Conservation (phyloP, 1,139 yeast genomes). For the Taphrina populina region DNA sequence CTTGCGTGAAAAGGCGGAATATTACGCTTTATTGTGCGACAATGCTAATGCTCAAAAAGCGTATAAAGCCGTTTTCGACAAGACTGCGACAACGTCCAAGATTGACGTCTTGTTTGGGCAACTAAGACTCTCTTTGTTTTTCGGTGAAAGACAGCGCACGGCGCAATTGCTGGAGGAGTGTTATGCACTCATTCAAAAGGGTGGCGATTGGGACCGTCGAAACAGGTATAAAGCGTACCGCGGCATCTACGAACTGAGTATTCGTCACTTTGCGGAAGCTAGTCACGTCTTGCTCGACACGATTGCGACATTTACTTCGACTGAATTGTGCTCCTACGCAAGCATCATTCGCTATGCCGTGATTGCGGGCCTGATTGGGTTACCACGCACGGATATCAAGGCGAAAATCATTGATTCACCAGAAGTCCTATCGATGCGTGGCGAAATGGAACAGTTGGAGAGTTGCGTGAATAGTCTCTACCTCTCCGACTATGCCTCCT, state of each 20-base stretch:
- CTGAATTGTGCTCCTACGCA: conserved; percentile 85
- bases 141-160: conserved; percentile 69
- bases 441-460: conserved; percentile 69
- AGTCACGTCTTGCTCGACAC: conserved; percentile 82
- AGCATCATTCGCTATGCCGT: conserved; percentile 87
- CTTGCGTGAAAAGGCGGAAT: conserved; percentile 80
- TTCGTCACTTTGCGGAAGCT: conserved; percentile 82
- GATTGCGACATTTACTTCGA: conserved; percentile 92
- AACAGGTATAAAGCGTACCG: conserved; percentile 88
- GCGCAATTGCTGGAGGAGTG: conserved; percentile 73
- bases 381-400: conserved; percentile 83
- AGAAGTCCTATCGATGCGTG: conserved; percentile 77
- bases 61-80: conserved; percentile 69
- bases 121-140: conserved; percentile 83
- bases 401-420: conserved; percentile 87
- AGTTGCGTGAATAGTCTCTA: conserved; percentile 87
- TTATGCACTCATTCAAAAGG: conserved; percentile 74
- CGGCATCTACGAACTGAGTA: conserved; percentile 79
- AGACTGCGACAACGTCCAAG: conserved; percentile 84
- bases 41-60: conserved; percentile 65
- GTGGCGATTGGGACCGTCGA: conserved; percentile 99
- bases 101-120: conserved; percentile 81
- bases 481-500: conserved; percentile 80
- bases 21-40: conserved; percentile 82
- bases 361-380: conserved; percentile 75